Base-by-base conservation (phyloP, 2,329 filamentous ascomycete genomes). In the Xylariaceae sp. region DNA sequence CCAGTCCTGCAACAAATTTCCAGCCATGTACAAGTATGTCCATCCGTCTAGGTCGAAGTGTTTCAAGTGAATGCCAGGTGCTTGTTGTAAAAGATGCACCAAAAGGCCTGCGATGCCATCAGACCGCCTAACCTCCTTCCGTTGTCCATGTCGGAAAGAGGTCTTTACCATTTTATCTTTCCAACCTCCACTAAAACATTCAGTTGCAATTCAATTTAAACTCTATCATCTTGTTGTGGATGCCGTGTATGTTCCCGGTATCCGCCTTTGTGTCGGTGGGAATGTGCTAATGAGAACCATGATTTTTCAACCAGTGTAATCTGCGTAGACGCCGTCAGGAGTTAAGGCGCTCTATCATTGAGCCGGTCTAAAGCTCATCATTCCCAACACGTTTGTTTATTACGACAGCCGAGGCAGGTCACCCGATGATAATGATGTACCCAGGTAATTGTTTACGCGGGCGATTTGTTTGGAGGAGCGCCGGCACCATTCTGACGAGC, bases 401-500 rank as follows among this genome's bases (percentile, higher is more conserved):
- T 65, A 70, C 44, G 59, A 63, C 65, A 67, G 65, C 43, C 16
- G 43, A 50, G 39, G 31, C 24, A 29, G 34, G 43, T 45, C 23
- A 37, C 39, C 52, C 52, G n/a, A n/a, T n/a, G 51, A 63, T 56
- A 40, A 55, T 51, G 50, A 46, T 64, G 46, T 53, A 44, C 54
- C 46, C 50, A 53, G 51, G 49, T 44, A 17, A 47, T 34, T 24
- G 24, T 66, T 76, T 83, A 86, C 52, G 82, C 82, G 36, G 84
- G 82, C 37, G 83, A 86, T 76, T 86, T 86, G 79, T 74, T 85
- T 28, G 78, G 79, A 46, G 83, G 82, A 52, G 79, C 81, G 52
- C 78, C 76, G 16, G 79, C 78, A 58, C 85, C 85, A 65, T 88
- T 88, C 75, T 87, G 85, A 53, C 85, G 85, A 61, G 79, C 78